Evolutionary conservation across 2,329 filamentous ascomycete species (phyloP).

Genomic region (Rhynchosporium agropyri): DNA sequence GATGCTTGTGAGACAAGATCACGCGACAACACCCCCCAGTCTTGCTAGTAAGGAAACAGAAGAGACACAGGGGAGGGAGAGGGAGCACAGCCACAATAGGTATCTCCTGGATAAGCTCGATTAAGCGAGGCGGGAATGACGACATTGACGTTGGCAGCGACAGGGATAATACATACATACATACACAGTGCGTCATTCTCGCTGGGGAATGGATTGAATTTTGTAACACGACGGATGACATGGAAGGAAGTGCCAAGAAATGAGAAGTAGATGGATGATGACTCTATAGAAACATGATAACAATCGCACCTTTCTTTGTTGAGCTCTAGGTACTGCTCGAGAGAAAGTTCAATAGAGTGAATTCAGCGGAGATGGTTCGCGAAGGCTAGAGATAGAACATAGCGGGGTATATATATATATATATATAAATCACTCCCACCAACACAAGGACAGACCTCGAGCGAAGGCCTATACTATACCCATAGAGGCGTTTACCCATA

Average conservation of each 20-base stretch:
- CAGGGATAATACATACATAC: not conserved
- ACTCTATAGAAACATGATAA: no score
- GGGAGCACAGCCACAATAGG: slow-evolving; percentile 1
- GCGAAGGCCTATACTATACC: no score
- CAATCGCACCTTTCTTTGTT: no score
- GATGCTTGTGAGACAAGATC: not conserved
- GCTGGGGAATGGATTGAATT: not conserved
- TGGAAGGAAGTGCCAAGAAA: not conserved
- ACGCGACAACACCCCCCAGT: not conserved
- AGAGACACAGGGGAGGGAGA: not conserved
- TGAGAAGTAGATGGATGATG: no score
- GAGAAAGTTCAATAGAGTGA: no score
- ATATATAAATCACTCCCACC: no score
- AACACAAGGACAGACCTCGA: not conserved
- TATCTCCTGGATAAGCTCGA: not conserved
- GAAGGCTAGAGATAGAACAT: not conserved
- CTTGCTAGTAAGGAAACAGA: not conserved
- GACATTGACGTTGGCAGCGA: not conserved
- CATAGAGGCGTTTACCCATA: no score
- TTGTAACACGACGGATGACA: not conserved
- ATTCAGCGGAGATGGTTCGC: no score
- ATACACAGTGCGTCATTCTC: slow-evolving; percentile 1
- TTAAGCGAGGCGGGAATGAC: slow-evolving; percentile 11
- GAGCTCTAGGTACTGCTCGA: no score
- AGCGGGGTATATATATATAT: not conserved